Percentiles rank a stretch among this genome's conserved stretches.
phyloP scores from a whole-genome alignment of 2,329 filamentous ascomycete species.

The Cadophora luteo-olivacea region DNA sequence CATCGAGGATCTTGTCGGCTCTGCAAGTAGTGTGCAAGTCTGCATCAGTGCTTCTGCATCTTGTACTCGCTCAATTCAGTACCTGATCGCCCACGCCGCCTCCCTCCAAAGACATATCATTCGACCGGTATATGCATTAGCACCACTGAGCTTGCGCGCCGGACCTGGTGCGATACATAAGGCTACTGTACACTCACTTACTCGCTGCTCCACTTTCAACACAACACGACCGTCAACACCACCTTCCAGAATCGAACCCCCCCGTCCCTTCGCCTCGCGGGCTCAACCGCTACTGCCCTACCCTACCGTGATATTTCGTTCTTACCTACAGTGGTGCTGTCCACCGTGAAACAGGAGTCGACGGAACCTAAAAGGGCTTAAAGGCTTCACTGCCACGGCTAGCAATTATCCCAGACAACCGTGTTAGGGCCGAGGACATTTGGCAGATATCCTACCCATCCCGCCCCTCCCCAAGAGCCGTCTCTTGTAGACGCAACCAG shows the following conservation, averaged over 20 bases:
- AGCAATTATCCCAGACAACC: conserved; percentile 1
- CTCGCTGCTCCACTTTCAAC: background rate
- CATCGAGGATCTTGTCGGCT: background rate
- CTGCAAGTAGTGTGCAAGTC: conserved; percentile 1
- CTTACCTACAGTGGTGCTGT: conserved; percentile 14
- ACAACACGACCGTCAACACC: background rate
- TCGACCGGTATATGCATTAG: conserved; percentile 14
- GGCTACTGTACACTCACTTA: background rate
- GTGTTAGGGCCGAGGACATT: conserved; percentile 5
- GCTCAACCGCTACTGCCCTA: conserved; percentile 14
- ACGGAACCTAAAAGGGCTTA: conserved; percentile 10
- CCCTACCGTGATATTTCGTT: conserved; percentile 3
- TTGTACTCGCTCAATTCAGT: conserved; percentile 3
- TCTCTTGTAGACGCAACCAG: conserved; percentile 22
- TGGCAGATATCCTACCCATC: conserved; percentile 7
- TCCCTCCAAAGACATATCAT: background rate
- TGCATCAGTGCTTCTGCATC: background rate
- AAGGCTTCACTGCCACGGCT: conserved; percentile 21
- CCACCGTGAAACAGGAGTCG: conserved; percentile 25
- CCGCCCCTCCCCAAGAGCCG: conserved; percentile 15
- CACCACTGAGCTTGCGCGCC: conserved; percentile 4
- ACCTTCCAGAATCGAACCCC: conserved; percentile 20
- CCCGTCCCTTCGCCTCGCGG: conserved; percentile 10
- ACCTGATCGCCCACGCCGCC: conserved; percentile 12
- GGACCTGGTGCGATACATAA: conserved; percentile 14